A percentile compares a stretch with the other conserved stretches of the same genome.
Evolutionary conservation across 2,329 filamentous ascomycete species (phyloP).

Genomic region (Claviceps sp.): DNA sequence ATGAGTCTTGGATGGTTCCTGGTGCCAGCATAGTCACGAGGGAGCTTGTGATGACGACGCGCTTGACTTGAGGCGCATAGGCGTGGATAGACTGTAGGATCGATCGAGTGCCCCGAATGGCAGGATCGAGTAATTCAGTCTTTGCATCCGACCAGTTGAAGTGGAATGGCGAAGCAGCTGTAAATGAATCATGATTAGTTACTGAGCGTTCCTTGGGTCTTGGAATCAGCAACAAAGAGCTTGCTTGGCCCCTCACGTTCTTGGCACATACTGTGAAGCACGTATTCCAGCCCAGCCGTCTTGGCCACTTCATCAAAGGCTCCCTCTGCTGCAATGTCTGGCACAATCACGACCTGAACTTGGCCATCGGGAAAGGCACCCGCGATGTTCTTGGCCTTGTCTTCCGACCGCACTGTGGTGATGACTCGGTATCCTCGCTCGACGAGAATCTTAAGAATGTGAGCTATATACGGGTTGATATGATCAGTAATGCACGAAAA

Average conservation of each 20-base stretch:
- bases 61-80: conserved; percentile 46
- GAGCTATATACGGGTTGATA: conserved; percentile 22
- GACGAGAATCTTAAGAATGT: conserved; percentile 41
- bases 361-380: conserved; percentile 31
- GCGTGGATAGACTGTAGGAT: conserved; percentile 58
- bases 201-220: background rate
- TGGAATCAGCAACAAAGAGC: no score
- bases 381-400: conserved; percentile 38
- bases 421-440: conserved; percentile 36
- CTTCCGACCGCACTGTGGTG: conserved; percentile 41
- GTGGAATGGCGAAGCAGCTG: conserved; percentile 43
- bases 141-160: conserved; percentile 36
- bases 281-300: conserved; percentile 36
- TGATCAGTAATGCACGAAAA: background rate
- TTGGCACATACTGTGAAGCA: conserved; percentile 33
- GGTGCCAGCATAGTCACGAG: conserved; percentile 38
- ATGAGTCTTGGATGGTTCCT: conserved; percentile 22
- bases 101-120: conserved; percentile 48
- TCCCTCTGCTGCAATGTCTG: conserved; percentile 58
- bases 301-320: conserved; percentile 57
- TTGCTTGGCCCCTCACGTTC: background rate
- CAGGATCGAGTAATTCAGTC: conserved; percentile 43
- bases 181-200: background rate
- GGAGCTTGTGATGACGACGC: conserved; percentile 51
- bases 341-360: conserved; percentile 47